Evolutionary conservation across 139 green algal species (phyloP).

Genomic region (Closterium sp.): DNA sequence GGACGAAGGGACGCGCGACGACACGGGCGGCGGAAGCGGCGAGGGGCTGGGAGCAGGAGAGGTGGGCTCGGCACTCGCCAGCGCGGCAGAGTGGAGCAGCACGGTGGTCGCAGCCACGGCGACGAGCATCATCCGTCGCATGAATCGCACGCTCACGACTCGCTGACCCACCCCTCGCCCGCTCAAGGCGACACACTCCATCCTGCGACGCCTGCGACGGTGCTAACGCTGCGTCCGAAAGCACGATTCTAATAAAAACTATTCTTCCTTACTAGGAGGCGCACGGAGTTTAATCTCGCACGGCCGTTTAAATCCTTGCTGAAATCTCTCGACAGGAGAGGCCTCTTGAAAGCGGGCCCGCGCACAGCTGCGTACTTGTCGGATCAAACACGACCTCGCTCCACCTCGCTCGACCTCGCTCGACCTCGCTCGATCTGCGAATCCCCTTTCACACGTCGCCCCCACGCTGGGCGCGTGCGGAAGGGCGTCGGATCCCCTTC

Average conservation of each 20-base stretch:
- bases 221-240: not conserved
- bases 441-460: not conserved
- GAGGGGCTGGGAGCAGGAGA: not conserved
- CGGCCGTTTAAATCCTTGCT: too few relatives aligned
- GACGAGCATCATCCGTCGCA: not conserved
- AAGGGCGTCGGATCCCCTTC: too few relatives aligned
- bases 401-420: too few relatives aligned
- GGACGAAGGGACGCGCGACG: not conserved
- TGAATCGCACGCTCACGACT: not conserved
- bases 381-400: too few relatives aligned
- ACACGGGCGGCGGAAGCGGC: not conserved
- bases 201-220: not conserved
- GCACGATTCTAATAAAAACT: not conserved
- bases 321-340: not conserved
- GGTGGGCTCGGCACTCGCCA: not conserved
- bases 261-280: too few relatives aligned
- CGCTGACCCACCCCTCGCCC: not conserved
- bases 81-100: not conserved
- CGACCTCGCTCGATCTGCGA: not conserved
- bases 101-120: not conserved
- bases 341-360: too few relatives aligned
- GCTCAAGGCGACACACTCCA: not conserved
- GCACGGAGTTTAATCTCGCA: too few relatives aligned
- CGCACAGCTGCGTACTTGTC: too few relatives aligned
- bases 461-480: too few relatives aligned